Conservation (phyloP, 73 alveolate genomes). For the Effrenium voratum region DNA sequence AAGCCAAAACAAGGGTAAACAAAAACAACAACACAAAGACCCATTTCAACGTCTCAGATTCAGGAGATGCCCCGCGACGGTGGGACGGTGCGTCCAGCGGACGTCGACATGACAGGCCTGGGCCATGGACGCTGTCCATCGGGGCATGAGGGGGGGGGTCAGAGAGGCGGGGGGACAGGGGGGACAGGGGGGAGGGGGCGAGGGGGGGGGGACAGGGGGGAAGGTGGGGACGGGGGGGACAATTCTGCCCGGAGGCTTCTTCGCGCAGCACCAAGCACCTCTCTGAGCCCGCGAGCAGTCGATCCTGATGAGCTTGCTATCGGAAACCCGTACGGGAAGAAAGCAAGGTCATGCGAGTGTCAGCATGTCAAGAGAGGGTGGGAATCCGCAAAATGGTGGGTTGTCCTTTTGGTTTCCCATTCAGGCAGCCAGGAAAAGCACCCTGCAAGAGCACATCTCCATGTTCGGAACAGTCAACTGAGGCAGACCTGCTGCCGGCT, state of each 20-base stretch:
- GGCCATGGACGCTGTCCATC: not conserved
- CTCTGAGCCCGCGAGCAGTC: not conserved
- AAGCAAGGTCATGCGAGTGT: not conserved
- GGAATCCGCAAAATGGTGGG: not conserved
- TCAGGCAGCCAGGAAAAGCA: not conserved
- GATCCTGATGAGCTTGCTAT: not conserved
- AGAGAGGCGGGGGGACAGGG: too few relatives aligned
- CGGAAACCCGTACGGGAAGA: not conserved
- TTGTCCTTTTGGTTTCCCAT: not conserved
- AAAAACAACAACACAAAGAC: not conserved
- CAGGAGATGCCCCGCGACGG: slow-evolving; percentile 22
- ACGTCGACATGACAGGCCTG: slow-evolving; percentile 41
- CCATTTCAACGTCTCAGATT: not conserved
- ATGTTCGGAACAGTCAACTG: not conserved
- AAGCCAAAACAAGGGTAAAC: not conserved
- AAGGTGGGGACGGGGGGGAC: not conserved
- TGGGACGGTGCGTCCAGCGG: slow-evolving; percentile 41
- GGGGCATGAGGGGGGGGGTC: too few relatives aligned
- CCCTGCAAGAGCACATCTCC: not conserved
- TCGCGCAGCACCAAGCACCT: slow-evolving; percentile 47
- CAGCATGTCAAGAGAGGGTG: not conserved
- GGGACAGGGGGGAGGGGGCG: not conserved
- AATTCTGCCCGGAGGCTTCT: not conserved
- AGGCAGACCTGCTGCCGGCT: slow-evolving; percentile 85
- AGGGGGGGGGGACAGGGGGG: not conserved